Percentiles rank a stretch among this genome's conserved stretches.
These are phyloP conservation scores for Camellia oleifera DNA, from an alignment of 179 eudicot genomes.

Conservation along the genomic window DNA sequence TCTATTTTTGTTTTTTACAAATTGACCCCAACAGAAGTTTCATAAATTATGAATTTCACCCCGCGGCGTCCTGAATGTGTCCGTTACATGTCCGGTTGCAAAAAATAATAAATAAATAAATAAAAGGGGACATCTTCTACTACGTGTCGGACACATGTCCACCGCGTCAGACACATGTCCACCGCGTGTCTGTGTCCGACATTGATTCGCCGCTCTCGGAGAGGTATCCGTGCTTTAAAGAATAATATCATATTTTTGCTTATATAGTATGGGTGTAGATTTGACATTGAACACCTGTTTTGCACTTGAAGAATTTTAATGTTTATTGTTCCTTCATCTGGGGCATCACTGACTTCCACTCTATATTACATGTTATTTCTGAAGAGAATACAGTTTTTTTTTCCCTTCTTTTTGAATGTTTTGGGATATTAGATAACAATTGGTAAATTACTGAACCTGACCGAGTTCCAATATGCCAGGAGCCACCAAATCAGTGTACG, in stretches of 20 bases:
- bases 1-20: too few species aligned
- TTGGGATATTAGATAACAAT: not conserved
- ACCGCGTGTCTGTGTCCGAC: too few species aligned
- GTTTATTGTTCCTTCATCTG: not conserved
- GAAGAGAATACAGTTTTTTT: not conserved
- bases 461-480: conserved; percentile 39
- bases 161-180: too few species aligned
- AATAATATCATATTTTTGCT: not conserved
- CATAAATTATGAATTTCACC: too few species aligned
- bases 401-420: not conserved
- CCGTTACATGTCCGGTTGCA: too few species aligned
- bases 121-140: too few species aligned
- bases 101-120: too few species aligned
- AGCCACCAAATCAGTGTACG: conserved; percentile 82
- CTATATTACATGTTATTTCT: not conserved
- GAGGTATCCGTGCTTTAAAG: too few species aligned
- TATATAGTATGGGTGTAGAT: not conserved
- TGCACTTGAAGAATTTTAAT: not conserved
- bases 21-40: too few species aligned
- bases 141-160: too few species aligned
- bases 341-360: not conserved
- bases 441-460: not conserved
- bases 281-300: not conserved
- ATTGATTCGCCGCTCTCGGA: too few species aligned
- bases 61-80: too few species aligned